Percentiles rank a stretch among this genome's conserved stretches.
Evolutionary conservation across 1,284 basidiomycete species (phyloP).

Genomic region (Anthracocystis walkeri): DNA sequence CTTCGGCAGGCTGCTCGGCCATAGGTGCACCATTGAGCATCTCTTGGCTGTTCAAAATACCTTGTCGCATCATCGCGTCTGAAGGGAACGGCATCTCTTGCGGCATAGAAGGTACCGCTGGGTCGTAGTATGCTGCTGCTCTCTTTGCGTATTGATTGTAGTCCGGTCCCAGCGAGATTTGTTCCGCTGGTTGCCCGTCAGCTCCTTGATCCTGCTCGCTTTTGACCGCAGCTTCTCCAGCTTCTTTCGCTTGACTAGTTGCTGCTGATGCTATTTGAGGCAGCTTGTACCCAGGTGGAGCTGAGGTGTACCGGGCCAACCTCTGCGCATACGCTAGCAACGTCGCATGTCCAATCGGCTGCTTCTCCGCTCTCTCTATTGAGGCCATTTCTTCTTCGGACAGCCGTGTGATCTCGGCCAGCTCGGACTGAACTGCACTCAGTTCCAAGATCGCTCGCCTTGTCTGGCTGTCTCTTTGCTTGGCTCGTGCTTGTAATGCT

Average conservation of each 20-base stretch:
- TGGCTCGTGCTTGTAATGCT: slow-evolving; percentile 26
- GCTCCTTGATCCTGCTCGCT: slow-evolving; percentile 7
- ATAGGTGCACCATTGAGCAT: slow-evolving; percentile 40
- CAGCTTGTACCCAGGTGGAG: slow-evolving; percentile 56
- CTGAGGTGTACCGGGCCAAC: slow-evolving; percentile 54
- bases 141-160: slow-evolving; percentile 56
- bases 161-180: slow-evolving; percentile 39
- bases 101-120: slow-evolving; percentile 57
- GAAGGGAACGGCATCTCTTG: slow-evolving; percentile 62
- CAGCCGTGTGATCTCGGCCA: slow-evolving; percentile 41
- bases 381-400: slow-evolving; percentile 34
- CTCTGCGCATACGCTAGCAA: slow-evolving; percentile 56
- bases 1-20: slow-evolving; percentile 31
- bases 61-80: slow-evolving; percentile 60
- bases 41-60: slow-evolving; percentile 54
- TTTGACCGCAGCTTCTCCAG: not conserved
- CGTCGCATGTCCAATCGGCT: slow-evolving; percentile 34
- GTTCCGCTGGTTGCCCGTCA: slow-evolving; percentile 7
- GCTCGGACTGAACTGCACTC: slow-evolving; percentile 40
- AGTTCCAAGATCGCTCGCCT: slow-evolving; percentile 42
- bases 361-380: slow-evolving; percentile 43
- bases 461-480: slow-evolving; percentile 38
- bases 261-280: slow-evolving; percentile 19
- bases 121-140: slow-evolving; percentile 60
- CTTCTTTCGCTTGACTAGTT: not conserved